A percentile compares a stretch with the other conserved stretches of the same genome.
These are phyloP conservation scores for Talaromyces nanjingensis DNA, from an alignment of 495 filamentous ascomycete species.

Conservation along the genomic window DNA sequence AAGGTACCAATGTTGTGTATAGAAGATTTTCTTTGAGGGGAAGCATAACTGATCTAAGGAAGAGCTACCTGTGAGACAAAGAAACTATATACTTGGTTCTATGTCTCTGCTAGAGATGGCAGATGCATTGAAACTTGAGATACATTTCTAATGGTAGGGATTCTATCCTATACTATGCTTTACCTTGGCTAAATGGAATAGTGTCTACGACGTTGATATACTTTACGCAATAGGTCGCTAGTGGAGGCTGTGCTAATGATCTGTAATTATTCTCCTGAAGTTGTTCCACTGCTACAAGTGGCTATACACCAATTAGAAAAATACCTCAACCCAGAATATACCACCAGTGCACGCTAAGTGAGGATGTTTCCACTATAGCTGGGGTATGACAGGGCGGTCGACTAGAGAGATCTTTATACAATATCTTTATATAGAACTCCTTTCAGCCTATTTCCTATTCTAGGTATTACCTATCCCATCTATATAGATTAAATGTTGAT, in stretches of 20 bases:
- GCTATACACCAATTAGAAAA: not conserved
- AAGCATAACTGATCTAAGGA: not conserved
- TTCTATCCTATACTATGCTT: not conserved
- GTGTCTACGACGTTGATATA: not conserved
- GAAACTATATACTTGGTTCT: not conserved
- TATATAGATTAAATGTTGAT: not conserved
- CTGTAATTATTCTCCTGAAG: not conserved
- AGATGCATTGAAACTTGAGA: not conserved
- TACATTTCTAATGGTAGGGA: not conserved
- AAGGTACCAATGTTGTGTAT: not conserved
- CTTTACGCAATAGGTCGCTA: not conserved
- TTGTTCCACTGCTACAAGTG: not conserved
- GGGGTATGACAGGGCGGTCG: not conserved
- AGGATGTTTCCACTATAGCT: not conserved
- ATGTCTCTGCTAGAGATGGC: not conserved
- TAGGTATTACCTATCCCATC: not conserved
- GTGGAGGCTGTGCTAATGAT: not conserved
- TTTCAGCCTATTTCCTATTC: not conserved
- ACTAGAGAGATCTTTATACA: not conserved
- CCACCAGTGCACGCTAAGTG: not conserved
- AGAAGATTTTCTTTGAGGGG: not conserved
- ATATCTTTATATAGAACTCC: not conserved
- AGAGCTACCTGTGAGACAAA: not conserved
- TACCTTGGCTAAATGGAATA: not conserved
- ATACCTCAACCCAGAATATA: not conserved